These are phyloP conservation scores for Ogataea minuta DNA, from an alignment of 805 yeast species.

Conservation along the genomic window DNA sequence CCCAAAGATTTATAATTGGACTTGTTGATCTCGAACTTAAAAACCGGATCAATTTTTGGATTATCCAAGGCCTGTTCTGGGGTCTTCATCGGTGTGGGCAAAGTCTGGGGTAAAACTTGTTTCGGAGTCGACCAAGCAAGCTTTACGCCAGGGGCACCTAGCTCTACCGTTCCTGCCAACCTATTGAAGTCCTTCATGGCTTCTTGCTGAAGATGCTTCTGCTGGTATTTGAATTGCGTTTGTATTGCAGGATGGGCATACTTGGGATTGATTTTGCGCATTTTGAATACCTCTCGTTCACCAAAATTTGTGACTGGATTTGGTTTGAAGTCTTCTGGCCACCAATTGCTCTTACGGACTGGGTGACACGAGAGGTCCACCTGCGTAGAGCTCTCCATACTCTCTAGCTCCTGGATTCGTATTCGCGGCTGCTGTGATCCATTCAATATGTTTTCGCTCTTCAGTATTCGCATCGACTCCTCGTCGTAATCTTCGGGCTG, in stretches of 20 bases:
- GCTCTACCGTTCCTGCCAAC: slow-evolving; percentile 18
- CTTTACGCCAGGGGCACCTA: slow-evolving; percentile 14
- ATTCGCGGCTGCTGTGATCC: slow-evolving; percentile 13
- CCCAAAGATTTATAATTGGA: slow-evolving; percentile 20
- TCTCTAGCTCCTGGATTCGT: slow-evolving; percentile 8
- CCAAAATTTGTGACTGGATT: slow-evolving; percentile 29
- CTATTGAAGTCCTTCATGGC: slow-evolving; percentile 26
- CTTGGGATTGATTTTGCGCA: slow-evolving; percentile 19
- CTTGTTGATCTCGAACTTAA: slow-evolving; percentile 29
- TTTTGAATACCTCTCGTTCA: slow-evolving; percentile 19
- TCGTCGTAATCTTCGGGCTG: slow-evolving; percentile 6
- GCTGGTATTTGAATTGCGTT: slow-evolving; percentile 24
- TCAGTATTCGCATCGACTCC: slow-evolving; percentile 9
- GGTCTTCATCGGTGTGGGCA: slow-evolving; percentile 28
- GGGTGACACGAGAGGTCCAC: slow-evolving; percentile 31
- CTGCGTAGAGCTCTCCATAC: slow-evolving; percentile 1
- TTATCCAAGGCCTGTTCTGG: slow-evolving; percentile 25
- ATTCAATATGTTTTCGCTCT: neutral
- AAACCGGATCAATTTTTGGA: slow-evolving; percentile 25
- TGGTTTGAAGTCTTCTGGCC: slow-evolving; percentile 36
- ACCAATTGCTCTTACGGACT: slow-evolving; percentile 30
- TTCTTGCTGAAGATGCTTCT: slow-evolving; percentile 20
- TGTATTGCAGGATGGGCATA: slow-evolving; percentile 25
- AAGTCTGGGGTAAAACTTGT: neutral
- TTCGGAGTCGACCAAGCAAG: slow-evolving; percentile 15